Conservation (phyloP, 257 asterid genomes). For the Solanum chmielewskii region DNA sequence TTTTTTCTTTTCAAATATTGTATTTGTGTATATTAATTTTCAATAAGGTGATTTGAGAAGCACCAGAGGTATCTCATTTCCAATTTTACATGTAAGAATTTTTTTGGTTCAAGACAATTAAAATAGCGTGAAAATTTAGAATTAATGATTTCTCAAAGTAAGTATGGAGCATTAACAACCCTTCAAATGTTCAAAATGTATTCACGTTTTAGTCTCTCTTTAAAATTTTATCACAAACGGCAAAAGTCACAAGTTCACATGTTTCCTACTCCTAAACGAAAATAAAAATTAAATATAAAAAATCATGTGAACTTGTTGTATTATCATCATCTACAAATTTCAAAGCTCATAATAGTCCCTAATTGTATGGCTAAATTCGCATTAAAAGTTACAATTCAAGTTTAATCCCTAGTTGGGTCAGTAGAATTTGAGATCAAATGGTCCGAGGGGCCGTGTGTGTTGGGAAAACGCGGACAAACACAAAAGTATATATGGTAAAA, state of each 20-base stretch:
- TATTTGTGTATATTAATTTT: neutral
- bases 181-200: neutral
- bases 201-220: neutral
- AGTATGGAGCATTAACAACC: neutral
- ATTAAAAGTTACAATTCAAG: neutral
- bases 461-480: too few relatives aligned
- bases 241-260: neutral
- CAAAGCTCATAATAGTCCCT: neutral
- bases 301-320: neutral
- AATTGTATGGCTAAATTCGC: neutral
- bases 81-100: neutral
- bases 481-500: too few relatives aligned
- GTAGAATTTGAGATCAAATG: neutral
- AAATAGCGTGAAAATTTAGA: neutral
- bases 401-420: neutral
- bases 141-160: neutral
- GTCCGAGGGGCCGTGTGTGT: neutral
- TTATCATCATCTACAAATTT: neutral
- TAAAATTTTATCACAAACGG: neutral
- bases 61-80: neutral
- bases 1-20: neutral
- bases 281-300: too few relatives aligned
- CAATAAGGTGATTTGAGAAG: neutral
- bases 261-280: neutral
- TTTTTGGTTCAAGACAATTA: neutral